A percentile compares a stretch with the other conserved stretches of the same genome.
These are phyloP conservation scores for Penicillium sp. DNA, from an alignment of 2,329 filamentous ascomycete genomes.

Conservation along the genomic window DNA sequence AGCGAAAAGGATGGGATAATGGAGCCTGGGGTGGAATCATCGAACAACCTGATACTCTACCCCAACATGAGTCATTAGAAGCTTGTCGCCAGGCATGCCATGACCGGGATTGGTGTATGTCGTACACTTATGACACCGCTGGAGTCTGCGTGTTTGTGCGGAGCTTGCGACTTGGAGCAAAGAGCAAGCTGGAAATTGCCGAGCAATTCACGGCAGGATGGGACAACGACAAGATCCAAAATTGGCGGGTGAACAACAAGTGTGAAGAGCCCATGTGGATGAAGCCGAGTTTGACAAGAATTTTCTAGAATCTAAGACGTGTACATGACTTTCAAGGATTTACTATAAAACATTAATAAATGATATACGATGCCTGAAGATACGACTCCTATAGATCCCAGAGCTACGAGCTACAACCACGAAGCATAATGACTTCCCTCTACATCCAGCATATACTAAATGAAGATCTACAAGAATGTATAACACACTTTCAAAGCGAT, in stretches of 20 bases:
- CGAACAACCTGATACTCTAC: conserved; percentile 24
- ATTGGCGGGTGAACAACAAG: conserved; percentile 17
- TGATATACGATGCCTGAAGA: background rate
- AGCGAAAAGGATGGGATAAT: conserved; percentile 36
- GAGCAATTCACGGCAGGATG: conserved; percentile 26
- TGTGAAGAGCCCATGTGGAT: conserved; percentile 26
- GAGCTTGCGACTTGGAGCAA: conserved; percentile 23
- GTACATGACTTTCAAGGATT: background rate
- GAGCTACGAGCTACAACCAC: background rate
- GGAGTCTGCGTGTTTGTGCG: conserved; percentile 25
- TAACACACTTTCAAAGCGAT: conserved; percentile 9
- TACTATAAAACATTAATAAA: background rate
- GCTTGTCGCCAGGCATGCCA: conserved; percentile 30
- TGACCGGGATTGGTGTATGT: conserved; percentile 22
- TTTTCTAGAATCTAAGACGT: conserved; percentile 18
- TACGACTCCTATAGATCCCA: background rate
- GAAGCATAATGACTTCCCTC: background rate
- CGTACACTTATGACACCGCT: conserved; percentile 26
- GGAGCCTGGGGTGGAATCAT: conserved; percentile 33
- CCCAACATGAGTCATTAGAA: conserved; percentile 30
- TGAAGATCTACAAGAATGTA: background rate
- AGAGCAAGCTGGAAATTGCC: conserved; percentile 11
- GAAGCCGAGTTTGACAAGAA: conserved; percentile 27
- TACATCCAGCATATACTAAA: background rate
- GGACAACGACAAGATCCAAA: conserved; percentile 28